Base-by-base conservation (phyloP, 2,329 filamentous ascomycete genomes). In the Ophiognomonia clavigignenti-juglandacearum region DNA sequence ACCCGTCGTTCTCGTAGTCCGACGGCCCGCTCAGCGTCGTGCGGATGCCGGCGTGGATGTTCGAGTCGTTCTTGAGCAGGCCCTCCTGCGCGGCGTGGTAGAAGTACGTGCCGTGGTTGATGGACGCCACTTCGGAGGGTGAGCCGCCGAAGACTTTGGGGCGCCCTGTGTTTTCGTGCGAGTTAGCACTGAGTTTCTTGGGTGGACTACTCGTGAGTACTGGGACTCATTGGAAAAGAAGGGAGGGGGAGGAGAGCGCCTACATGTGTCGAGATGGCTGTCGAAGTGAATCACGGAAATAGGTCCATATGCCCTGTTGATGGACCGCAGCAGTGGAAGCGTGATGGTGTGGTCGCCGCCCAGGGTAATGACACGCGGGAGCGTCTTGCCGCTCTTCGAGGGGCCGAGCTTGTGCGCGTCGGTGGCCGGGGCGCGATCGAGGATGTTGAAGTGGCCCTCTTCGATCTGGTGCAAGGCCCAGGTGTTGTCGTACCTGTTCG, bases 91-190 rank as follows among this genome's bases (percentile, higher is more conserved):
- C 69, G 0, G 88, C 88, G 62, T 92, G 86, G 68, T 85, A 93
- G 69, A 95, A 95, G 71, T 93, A 93, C 1, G 88, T 93, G 35
- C 88, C 88, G 68, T 93, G 87, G 68, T 93, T 95, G 69, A 95
- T 83, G 54, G 76, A 76, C 18, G 88, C 88, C 32, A 83, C 79
- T 51, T 90, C 78, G 23, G 80, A 86, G 0, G 88, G 88, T 0
- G 86, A 83, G 24, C 88, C 88, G 44, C 89, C 88, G 57, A 95
- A 95, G 22, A 93, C 88, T 63, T 92, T 92, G 36, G 88, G 89
- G 49, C 79, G 81, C 87, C 87, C 88, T 59, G 31, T 29, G 38
- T 29, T 31, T 24, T 14, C n/a, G n/a, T n/a, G 6, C 9, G 16
- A 14, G 6, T 16, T 6, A 20, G 10, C n/a, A n/a, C n/a, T n/a